These are phyloP conservation scores for Candida germanica DNA, from an alignment of 805 yeast species.

Conservation along the genomic window DNA sequence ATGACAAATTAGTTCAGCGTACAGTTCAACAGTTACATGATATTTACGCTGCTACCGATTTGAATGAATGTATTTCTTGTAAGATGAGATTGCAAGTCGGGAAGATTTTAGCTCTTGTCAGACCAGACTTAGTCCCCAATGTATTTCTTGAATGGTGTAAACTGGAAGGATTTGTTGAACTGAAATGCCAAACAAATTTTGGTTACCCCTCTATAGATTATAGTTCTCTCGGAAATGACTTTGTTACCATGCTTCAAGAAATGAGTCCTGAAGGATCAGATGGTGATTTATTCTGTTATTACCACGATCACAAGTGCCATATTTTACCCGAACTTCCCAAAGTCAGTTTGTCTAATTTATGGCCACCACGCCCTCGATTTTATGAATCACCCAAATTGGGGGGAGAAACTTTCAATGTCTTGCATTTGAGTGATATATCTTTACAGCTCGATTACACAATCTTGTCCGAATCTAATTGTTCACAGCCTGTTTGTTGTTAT, in stretches of 20 bases:
- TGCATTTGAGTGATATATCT: conserved; percentile 67
- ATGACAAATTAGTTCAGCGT: conserved; percentile 3
- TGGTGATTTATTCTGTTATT: conserved; percentile 40
- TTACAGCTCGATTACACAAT: conserved; percentile 49
- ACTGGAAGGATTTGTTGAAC: conserved; percentile 33
- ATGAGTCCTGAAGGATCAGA: conserved; percentile 54
- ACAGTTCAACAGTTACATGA: conserved; percentile 24
- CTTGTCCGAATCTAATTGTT: conserved; percentile 56
- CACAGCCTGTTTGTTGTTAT: conserved; percentile 59
- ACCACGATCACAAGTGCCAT: conserved; percentile 46
- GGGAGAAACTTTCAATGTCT: conserved; percentile 47
- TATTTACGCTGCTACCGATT: conserved; percentile 31
- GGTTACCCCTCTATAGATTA: conserved; percentile 30
- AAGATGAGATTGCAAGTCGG: conserved; percentile 24
- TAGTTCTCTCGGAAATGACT: conserved; percentile 26
- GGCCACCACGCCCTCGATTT: conserved; percentile 32
- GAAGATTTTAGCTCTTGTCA: conserved; percentile 27
- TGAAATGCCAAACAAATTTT: conserved; percentile 17
- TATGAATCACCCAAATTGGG: conserved; percentile 22
- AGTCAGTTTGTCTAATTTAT: conserved; percentile 27
- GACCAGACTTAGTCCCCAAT: conserved; percentile 40
- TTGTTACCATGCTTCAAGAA: conserved; percentile 47
- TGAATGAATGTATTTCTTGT: conserved; percentile 53
- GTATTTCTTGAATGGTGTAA: conserved; percentile 45
- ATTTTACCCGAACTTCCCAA: conserved; percentile 44